Base-by-base conservation (phyloP, 2,329 filamentous ascomycete genomes). In the Scedosporium aurantiacum region DNA sequence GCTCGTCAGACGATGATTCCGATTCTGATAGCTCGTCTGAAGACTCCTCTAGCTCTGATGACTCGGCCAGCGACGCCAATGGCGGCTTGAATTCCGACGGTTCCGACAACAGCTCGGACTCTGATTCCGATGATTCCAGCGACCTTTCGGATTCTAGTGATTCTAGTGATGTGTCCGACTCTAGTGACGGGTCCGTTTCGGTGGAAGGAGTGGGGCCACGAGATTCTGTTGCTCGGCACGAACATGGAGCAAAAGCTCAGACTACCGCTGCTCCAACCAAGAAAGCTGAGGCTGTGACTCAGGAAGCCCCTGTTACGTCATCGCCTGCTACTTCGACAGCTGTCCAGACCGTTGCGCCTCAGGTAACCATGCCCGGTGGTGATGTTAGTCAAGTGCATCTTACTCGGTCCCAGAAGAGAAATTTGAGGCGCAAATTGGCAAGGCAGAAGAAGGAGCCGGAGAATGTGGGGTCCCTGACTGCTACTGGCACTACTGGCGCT, bases 351-450 rank as follows among this genome's bases (percentile, higher is more conserved):
- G 10, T 37, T 10, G 14, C 32, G 32, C 32, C 32, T 3, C 5
- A 37, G 2, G 10, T 37, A 37, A 37, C 32, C 32, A 12, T 12
- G 12, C 32, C 8, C 32, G 10, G 6, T 37, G 32, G 10, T 12
- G 14, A 37, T 37, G 32, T 12, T 37, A 10, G 32, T 12, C 32
- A 37, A 37, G 32, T 37, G 32, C 32, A 37, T 2, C 32, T 78
- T 58, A 69, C 70, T 0, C 72, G 66, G 40, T 84, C 82, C 0
- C 77, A 78, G 65, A 80, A 75, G 63, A 76, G 82, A 5, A 84
- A 84, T 63, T 76, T 75, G 7, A 74, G 82, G 28, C 75, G 81
- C 52, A 76, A 76, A 40, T 28, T 64, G 5, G 32, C 32, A 37
- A 37, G 4, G 43, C 43, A 18, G 43, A 47, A 47, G 43, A 47